Evolutionary conservation across 2,329 filamentous ascomycete species (phyloP).

Genomic region (Acrocalymma vagum): DNA sequence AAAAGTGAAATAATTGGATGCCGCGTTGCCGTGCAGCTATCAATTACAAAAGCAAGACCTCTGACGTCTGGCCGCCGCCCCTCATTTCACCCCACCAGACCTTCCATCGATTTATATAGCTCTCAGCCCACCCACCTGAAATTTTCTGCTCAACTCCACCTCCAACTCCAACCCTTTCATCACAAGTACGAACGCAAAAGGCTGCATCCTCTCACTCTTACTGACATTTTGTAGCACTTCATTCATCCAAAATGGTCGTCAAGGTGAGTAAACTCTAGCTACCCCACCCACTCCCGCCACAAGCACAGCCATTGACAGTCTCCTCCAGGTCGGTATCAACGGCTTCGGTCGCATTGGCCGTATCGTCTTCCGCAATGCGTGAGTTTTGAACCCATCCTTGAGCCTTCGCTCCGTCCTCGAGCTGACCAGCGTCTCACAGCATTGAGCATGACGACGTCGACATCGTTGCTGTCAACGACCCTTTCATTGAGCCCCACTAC

Average conservation of each 20-base stretch:
- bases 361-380: slow-evolving; percentile 99
- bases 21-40: slow-evolving; percentile 35
- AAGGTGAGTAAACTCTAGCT: slow-evolving; percentile 50
- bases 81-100: slow-evolving; percentile 40
- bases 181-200: too few species aligned
- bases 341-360: slow-evolving; percentile 99
- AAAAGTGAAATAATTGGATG: slow-evolving; percentile 37
- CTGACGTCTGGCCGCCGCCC: slow-evolving; percentile 39
- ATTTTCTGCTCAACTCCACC: slow-evolving; percentile 29
- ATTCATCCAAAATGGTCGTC: slow-evolving; percentile 54
- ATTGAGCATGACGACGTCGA: slow-evolving; percentile 89
- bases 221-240: slow-evolving; percentile 28
- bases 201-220: too few species aligned
- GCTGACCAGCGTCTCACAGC: slow-evolving; percentile 52
- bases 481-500: slow-evolving; percentile 98
- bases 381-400: slow-evolving; percentile 48
- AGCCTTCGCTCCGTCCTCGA: slow-evolving; percentile 4
- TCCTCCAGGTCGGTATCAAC: slow-evolving; percentile 88
- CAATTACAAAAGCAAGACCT: slow-evolving; percentile 37
- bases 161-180: slow-evolving; percentile 25
- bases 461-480: slow-evolving; percentile 97
- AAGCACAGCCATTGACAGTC: slow-evolving; percentile 36
- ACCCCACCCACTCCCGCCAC: slow-evolving; percentile 25
- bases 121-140: slow-evolving; percentile 20
- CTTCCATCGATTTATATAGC: too few species aligned